phyloP scores from a whole-genome alignment of 129 eudicot genomes.

The Daucus carota region DH1_v3.0 NC_030381.2:48171501-48172000 shows the following conservation, averaged over 20 bases:
- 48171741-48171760: not conserved
- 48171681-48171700: not conserved
- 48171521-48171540: constrained; percentile 6
- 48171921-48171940: not conserved
- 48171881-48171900: not conserved
- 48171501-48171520: not conserved
- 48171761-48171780: not conserved
- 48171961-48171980: too few species aligned
- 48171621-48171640: too few species aligned
- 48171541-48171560: not conserved
- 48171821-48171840: not conserved
- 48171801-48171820: not conserved
- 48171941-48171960: not conserved
- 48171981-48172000: not conserved
- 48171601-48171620: too few species aligned
- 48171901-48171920: not conserved
- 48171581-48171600: too few species aligned
- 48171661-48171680: not conserved
- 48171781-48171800: not conserved
- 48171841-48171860: not conserved
- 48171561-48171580: not conserved
- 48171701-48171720: not conserved
- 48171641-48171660: too few species aligned
- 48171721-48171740: not conserved
- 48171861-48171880: not conserved